Conservation (phyloP, 306 rosid species). For the Cucumis sativus region DNA sequence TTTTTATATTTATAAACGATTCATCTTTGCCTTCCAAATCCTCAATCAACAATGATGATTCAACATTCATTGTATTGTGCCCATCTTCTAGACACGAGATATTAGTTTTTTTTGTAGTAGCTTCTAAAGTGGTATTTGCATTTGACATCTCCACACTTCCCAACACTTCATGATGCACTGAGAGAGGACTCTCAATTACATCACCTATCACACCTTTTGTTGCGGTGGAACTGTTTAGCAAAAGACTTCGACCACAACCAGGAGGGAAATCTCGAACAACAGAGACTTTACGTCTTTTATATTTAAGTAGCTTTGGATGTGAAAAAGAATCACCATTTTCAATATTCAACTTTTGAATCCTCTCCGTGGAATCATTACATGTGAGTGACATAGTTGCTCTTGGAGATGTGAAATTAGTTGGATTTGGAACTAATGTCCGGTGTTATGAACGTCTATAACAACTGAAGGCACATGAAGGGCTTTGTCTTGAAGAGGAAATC, state of each 20-base stretch:
- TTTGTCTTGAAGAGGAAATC: background rate
- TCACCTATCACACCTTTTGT: background rate
- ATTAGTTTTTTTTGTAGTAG: slow-evolving; percentile 1
- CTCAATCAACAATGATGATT: background rate
- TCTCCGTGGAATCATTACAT: slow-evolving; percentile 27
- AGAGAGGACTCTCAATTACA: background rate
- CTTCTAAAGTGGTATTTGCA: slow-evolving; percentile 5
- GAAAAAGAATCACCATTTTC: slow-evolving; percentile 30
- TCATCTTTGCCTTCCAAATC: slow-evolving; percentile 8
- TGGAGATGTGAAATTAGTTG: slow-evolving; percentile 14
- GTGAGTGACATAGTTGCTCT: slow-evolving; percentile 18
- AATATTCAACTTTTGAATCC: slow-evolving; percentile 17
- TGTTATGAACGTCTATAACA: background rate
- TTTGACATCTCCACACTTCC: background rate
- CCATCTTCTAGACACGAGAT: slow-evolving; percentile 13
- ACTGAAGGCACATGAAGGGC: background rate
- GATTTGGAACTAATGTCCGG: background rate
- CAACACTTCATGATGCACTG: slow-evolving; percentile 12
- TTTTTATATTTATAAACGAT: background rate
- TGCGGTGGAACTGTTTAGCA: slow-evolving; percentile 5
- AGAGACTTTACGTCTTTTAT: slow-evolving; percentile 37
- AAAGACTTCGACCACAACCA: slow-evolving; percentile 50
- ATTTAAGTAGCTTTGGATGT: slow-evolving; percentile 8
- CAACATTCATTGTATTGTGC: slow-evolving; percentile 11
- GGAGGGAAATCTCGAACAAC: slow-evolving; percentile 71